These are phyloP conservation scores for Leucocoprinus leucothites DNA, from an alignment of 768 basidiomycete genomes.

Conservation along the genomic window DNA sequence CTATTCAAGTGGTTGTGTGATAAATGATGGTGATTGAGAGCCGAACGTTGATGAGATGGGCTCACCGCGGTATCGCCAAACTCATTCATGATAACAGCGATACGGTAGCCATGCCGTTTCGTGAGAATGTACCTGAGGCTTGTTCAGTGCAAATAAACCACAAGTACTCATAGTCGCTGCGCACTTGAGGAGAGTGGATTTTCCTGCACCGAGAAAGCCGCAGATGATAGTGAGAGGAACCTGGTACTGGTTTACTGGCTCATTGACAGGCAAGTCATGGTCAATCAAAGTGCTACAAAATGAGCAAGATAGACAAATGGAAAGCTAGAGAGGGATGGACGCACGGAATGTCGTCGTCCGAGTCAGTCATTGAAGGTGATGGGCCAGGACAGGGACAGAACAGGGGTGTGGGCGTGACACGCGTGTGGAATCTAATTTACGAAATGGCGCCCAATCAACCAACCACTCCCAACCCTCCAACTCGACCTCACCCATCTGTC, in stretches of 20 bases:
- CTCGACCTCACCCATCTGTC: neutral
- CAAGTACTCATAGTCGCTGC: too few relatives aligned
- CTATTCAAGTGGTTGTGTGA: conserved; percentile 33
- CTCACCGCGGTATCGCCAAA: conserved; percentile 92
- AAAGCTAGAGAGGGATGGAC: conserved; percentile 17
- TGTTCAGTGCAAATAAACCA: too few relatives aligned
- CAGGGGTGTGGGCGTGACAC: conserved; percentile 2
- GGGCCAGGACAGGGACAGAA: neutral
- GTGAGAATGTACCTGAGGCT: conserved; percentile 75
- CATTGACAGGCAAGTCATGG: conserved; percentile 1
- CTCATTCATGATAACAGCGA: conserved; percentile 98
- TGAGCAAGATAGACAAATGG: neutral
- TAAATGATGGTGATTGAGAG: conserved; percentile 15
- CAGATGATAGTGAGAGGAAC: conserved; percentile 94
- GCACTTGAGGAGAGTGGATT: conserved; percentile 86
- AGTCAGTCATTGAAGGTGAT: conserved; percentile 31
- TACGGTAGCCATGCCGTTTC: conserved; percentile 90
- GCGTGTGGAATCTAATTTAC: conserved; percentile 10
- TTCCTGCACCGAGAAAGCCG: conserved; percentile 93
- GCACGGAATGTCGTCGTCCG: conserved; percentile 61
- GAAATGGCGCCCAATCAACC: conserved; percentile 2
- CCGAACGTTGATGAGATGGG: conserved; percentile 14
- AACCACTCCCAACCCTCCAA: neutral
- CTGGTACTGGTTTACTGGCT: conserved; percentile 15
- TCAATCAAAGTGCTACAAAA: conserved; percentile 17